These are phyloP conservation scores for Stephania yunnanensis DNA, from an alignment of 164 flowering plant species.

Conservation along the genomic window DNA sequence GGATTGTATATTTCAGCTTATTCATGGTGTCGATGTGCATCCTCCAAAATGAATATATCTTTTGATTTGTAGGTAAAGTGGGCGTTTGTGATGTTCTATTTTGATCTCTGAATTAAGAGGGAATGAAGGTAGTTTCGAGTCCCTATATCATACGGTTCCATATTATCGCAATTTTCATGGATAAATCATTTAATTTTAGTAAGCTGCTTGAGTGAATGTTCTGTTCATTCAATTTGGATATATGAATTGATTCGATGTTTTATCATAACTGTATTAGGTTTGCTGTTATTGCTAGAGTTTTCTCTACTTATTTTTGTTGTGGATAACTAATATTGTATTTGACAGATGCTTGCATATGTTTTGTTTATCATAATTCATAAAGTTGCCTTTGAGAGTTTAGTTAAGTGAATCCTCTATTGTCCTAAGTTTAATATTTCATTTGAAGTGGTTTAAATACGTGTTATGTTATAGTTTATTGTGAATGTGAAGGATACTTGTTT, in stretches of 20 bases:
- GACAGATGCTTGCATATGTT: background rate
- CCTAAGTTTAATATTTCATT: background rate
- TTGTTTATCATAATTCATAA: background rate
- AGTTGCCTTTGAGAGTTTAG: background rate
- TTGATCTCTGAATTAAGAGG: slow-evolving; percentile 94
- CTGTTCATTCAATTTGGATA: background rate
- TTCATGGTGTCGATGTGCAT: slow-evolving; percentile 60
- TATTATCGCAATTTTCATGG: slow-evolving; percentile 23
- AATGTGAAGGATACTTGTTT: background rate
- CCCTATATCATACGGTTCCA: slow-evolving; percentile 38
- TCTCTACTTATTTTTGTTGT: background rate
- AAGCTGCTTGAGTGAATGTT: background rate
- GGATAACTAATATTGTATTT: background rate
- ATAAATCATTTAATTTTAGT: slow-evolving; percentile 3
- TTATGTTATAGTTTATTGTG: background rate
- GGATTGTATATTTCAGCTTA: slow-evolving; percentile 43
- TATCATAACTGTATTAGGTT: background rate
- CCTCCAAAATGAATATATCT: slow-evolving; percentile 83
- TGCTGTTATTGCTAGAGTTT: background rate
- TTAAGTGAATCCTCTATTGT: background rate
- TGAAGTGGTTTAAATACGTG: background rate
- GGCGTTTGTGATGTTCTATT: slow-evolving; percentile 70
- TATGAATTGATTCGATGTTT: background rate
- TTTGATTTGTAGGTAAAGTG: slow-evolving; percentile 97
- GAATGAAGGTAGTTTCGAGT: slow-evolving; percentile 92